Percentiles rank a stretch among this genome's conserved stretches.
Conservation (phyloP, 2,329 filamentous ascomycete species). For the Laburnicola sp. region DNA sequence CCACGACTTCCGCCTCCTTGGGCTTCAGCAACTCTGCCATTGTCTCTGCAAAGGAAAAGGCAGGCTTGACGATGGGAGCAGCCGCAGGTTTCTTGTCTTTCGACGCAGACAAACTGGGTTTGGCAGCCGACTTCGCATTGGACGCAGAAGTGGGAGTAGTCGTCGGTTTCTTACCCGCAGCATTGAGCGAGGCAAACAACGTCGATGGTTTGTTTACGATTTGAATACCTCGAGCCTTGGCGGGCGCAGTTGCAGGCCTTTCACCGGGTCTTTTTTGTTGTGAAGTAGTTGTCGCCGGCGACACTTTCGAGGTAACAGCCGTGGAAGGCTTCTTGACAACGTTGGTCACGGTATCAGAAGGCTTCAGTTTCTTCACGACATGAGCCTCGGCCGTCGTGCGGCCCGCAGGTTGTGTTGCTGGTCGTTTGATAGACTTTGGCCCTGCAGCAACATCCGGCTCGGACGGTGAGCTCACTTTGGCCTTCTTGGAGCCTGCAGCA, state of each 20-base stretch:
- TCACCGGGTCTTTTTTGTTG: constrained; percentile 36
- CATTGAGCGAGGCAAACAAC: constrained; percentile 52
- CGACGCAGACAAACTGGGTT: constrained; percentile 23
- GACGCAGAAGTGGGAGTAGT: constrained; percentile 25
- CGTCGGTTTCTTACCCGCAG: constrained; percentile 50
- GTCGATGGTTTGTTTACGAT: constrained; percentile 50
- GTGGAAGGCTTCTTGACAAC: constrained; percentile 23
- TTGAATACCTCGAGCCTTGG: constrained; percentile 40
- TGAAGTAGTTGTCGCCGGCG: constrained; percentile 14
- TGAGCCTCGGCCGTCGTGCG: constrained; percentile 25
- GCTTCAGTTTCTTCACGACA: constrained; percentile 38
- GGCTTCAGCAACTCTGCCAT: constrained; percentile 55
- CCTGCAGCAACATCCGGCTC: constrained; percentile 25
- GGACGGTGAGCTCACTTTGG: constrained; percentile 37
- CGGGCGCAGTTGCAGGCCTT: constrained; percentile 29
- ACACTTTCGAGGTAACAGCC: constrained; percentile 13
- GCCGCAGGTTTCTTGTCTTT: constrained; percentile 37
- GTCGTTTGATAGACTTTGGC: constrained; percentile 37
- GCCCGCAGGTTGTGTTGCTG: constrained; percentile 23
- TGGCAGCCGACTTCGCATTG: constrained; percentile 30
- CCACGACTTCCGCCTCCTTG: constrained; percentile 57
- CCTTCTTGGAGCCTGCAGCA: constrained; percentile 48
- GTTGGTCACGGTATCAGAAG: constrained; percentile 21
- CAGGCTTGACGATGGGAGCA: constrained; percentile 32
- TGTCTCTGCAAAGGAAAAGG: constrained; percentile 46